These are phyloP conservation scores for Kodamaea jinghongensis DNA, from an alignment of 805 yeast species.

Conservation along the genomic window DNA sequence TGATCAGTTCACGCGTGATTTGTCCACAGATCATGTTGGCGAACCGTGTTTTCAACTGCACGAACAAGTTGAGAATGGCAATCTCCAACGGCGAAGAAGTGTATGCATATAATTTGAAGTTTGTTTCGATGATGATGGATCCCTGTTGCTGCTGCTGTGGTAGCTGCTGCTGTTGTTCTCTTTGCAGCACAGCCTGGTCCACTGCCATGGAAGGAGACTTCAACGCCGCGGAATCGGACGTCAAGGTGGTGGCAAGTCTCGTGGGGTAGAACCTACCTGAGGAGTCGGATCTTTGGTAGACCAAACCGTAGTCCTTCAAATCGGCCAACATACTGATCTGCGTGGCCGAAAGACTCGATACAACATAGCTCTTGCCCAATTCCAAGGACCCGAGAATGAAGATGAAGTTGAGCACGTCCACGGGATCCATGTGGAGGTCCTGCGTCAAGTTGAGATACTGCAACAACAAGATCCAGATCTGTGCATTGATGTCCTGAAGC, in stretches of 20 bases:
- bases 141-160: slow-evolving; percentile 38
- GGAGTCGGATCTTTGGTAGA: slow-evolving; percentile 57
- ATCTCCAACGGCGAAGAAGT: slow-evolving; percentile 93
- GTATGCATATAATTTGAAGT: slow-evolving; percentile 88
- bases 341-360: slow-evolving; percentile 68
- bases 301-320: slow-evolving; percentile 85
- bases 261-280: slow-evolving; percentile 82
- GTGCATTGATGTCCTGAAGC: slow-evolving; percentile 88
- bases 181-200: slow-evolving; percentile 42
- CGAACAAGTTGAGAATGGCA: slow-evolving; percentile 86
- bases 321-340: slow-evolving; percentile 87
- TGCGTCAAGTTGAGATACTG: slow-evolving; percentile 87
- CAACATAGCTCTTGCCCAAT: slow-evolving; percentile 80
- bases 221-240: slow-evolving; percentile 74
- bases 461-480: slow-evolving; percentile 86
- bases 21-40: slow-evolving; percentile 92
- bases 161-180: slow-evolving; percentile 12
- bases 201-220: slow-evolving; percentile 74
- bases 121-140: slow-evolving; percentile 85
- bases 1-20: slow-evolving; percentile 85
- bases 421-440: slow-evolving; percentile 87
- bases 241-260: slow-evolving; percentile 80
- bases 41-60: slow-evolving; percentile 79
- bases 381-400: slow-evolving; percentile 92
- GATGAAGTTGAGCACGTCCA: slow-evolving; percentile 89